Conservation (phyloP, 2,329 filamentous ascomycete species). For the Aureobasidium sp. region DNA sequence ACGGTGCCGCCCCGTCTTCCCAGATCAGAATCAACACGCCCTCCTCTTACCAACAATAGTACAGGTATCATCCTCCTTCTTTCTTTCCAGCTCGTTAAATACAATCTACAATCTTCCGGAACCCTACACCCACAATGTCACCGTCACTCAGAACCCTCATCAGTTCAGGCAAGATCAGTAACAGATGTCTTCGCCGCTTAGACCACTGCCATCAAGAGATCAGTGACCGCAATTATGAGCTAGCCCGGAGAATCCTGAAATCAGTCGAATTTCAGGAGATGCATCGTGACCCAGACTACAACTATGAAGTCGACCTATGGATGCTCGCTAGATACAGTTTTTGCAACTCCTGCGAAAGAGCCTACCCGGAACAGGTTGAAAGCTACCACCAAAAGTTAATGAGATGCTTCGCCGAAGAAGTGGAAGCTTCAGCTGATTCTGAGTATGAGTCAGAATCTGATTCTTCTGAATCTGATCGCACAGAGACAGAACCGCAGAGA, state of each 20-base stretch:
- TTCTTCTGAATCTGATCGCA: neutral
- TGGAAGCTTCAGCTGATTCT: neutral
- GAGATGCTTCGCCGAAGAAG: neutral
- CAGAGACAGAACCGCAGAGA: neutral
- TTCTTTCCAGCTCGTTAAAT: neutral
- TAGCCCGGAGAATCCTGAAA: neutral
- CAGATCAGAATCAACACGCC: neutral
- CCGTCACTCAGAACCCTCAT: neutral
- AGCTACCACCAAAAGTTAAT: neutral
- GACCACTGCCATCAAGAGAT: neutral
- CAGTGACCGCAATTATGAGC: neutral
- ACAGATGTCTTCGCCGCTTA: neutral
- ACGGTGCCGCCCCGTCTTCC: neutral
- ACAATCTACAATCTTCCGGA: neutral
- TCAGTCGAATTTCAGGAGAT: neutral
- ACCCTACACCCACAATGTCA: neutral
- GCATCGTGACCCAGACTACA: neutral
- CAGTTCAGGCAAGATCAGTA: neutral
- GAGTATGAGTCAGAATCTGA: neutral
- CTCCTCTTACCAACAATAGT: neutral
- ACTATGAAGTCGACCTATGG: neutral
- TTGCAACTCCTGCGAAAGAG: neutral
- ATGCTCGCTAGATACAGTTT: neutral
- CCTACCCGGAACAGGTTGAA: neutral
- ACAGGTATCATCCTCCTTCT: neutral